These are phyloP conservation scores for Marchantia polymorpha DNA, from an alignment of 225 moss, liverwort and hornwort species.

Conservation along the genomic window DNA sequence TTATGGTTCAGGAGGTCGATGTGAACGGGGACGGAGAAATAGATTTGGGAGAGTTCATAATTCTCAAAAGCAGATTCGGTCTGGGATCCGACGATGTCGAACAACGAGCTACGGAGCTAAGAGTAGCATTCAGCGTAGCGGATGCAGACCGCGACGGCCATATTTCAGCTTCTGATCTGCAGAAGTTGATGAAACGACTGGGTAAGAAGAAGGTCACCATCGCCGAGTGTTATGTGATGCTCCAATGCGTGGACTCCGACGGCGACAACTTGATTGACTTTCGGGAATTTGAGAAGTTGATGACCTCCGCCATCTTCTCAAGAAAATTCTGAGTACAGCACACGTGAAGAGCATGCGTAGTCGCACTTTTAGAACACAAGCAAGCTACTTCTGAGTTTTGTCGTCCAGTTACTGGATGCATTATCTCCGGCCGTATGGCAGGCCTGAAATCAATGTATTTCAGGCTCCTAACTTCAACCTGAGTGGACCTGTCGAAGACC, in stretches of 20 bases:
- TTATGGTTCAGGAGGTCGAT: conserved; percentile 50
- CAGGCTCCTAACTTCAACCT: too few relatives aligned
- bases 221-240: conserved; percentile 50
- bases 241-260: conserved; percentile 49
- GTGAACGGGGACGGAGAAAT: conserved; percentile 60
- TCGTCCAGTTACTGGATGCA: too few relatives aligned
- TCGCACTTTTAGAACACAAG: too few relatives aligned
- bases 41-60: conserved; percentile 49
- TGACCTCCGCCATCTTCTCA: conserved; percentile 22
- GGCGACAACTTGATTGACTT: conserved; percentile 53
- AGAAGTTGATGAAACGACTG: conserved; percentile 46
- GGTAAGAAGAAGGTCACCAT: conserved; percentile 39
- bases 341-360: too few relatives aligned
- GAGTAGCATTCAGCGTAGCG: conserved; percentile 56
- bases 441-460: too few relatives aligned
- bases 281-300: conserved; percentile 52
- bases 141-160: conserved; percentile 53
- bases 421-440: too few relatives aligned
- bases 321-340: not conserved
- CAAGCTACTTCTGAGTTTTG: too few relatives aligned
- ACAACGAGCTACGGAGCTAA: conserved; percentile 32
- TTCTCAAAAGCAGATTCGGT: conserved; percentile 29
- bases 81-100: not conserved
- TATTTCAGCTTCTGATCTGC: conserved; percentile 55
- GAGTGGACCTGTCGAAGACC: too few relatives aligned